Conservation (phyloP, 2,329 filamentous ascomycete genomes). For the Aspergillus terreus region DNA sequence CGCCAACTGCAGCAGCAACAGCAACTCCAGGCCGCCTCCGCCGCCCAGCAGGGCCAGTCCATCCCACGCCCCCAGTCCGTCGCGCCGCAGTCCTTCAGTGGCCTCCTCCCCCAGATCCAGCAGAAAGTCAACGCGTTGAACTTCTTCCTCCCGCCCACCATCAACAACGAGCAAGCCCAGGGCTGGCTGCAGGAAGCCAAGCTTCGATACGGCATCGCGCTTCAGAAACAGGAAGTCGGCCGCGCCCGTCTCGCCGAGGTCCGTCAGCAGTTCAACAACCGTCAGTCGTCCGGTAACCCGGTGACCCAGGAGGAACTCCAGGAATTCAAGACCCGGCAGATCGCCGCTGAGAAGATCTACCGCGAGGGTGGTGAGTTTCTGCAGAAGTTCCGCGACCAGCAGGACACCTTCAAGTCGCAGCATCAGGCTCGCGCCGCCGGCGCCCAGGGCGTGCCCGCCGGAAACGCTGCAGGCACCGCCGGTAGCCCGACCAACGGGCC, state of each 20-base stretch:
- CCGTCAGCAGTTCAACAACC: slow-evolving; percentile 35
- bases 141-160: slow-evolving; percentile 44
- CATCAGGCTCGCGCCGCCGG: slow-evolving; percentile 22
- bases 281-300: slow-evolving; percentile 33
- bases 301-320: slow-evolving; percentile 41
- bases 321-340: slow-evolving; percentile 41
- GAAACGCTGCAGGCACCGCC: slow-evolving; percentile 14
- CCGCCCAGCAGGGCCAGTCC: slow-evolving; percentile 18
- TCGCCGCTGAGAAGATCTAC: slow-evolving; percentile 37
- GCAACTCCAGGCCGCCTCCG: slow-evolving; percentile 24
- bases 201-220: slow-evolving; percentile 44
- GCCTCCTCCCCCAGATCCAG: slow-evolving; percentile 45
- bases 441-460: slow-evolving; percentile 9
- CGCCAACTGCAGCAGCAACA: slow-evolving; percentile 31
- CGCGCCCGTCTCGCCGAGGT: slow-evolving; percentile 41
- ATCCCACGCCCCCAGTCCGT: slow-evolving; percentile 31
- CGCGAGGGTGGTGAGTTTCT: slow-evolving; percentile 46
- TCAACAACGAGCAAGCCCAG: slow-evolving; percentile 41
- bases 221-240: slow-evolving; percentile 48
- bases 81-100: slow-evolving; percentile 38
- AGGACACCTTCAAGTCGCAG: slow-evolving; percentile 41
- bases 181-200: slow-evolving; percentile 47
- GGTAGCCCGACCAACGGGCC: slow-evolving; percentile 21
- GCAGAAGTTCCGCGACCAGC: slow-evolving; percentile 47
- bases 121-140: slow-evolving; percentile 43